These are phyloP conservation scores for Mrakiaceae sp. DNA, from an alignment of 1,284 basidiomycete species.

Conservation along the genomic window DNA sequence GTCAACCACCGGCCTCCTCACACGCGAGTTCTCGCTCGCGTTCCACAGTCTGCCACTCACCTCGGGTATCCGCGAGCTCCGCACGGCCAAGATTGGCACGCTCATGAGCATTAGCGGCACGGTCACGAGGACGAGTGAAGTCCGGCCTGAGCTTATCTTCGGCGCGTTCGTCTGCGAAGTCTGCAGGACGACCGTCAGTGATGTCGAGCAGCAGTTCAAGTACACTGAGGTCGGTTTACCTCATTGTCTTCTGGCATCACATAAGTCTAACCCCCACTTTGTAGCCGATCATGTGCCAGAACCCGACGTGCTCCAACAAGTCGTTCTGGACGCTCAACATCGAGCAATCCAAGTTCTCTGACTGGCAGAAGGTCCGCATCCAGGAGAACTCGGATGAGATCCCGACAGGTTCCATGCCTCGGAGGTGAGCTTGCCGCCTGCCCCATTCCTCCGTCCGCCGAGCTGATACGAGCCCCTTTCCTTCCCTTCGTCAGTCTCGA, in stretches of 20 bases:
- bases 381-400: conserved; percentile 99
- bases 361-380: conserved; percentile 99
- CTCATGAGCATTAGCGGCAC: conserved; percentile 90
- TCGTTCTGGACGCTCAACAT: conserved; percentile 87
- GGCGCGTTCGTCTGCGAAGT: conserved; percentile 89
- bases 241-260: neutral
- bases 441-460: neutral
- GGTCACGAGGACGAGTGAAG: conserved; percentile 94
- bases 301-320: conserved; percentile 84
- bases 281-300: conserved; percentile 85
- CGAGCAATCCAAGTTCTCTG: conserved; percentile 91
- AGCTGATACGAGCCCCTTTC: neutral
- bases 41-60: conserved; percentile 94
- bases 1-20: conserved; percentile 66
- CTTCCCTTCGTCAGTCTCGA: conserved; percentile 49
- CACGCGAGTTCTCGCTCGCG: conserved; percentile 86
- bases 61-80: conserved; percentile 86
- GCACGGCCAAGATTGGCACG: conserved; percentile 85
- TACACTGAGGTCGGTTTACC: conserved; percentile 71
- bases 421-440: conserved; percentile 37
- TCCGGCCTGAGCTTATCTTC: conserved; percentile 84
- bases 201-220: conserved; percentile 99
- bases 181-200: conserved; percentile 76
- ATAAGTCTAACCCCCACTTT: neutral
- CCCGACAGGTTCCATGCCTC: conserved; percentile 97